phyloP scores from a whole-genome alignment of 345 rosid species.

The Carallia brachiata region DNA sequence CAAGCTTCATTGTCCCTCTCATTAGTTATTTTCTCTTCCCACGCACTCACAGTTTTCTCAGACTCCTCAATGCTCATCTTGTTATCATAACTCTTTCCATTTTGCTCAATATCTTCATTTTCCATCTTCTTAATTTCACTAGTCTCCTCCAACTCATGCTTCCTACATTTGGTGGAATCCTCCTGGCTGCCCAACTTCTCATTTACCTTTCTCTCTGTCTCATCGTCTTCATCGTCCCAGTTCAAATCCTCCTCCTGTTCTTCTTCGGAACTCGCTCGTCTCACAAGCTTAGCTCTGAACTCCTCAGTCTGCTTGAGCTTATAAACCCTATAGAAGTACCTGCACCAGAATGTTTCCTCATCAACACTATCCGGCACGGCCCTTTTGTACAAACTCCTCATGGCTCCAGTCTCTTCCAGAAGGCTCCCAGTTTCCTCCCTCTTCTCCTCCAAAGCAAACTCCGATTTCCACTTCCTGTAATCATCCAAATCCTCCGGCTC shows the following conservation, averaged over 20 bases:
- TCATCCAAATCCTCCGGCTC: conserved; percentile 76
- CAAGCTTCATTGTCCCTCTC: conserved; percentile 8
- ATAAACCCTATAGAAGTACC: conserved; percentile 67
- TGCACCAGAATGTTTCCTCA: conserved; percentile 66
- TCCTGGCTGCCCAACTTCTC: conserved; percentile 17
- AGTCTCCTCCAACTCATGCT: conserved; percentile 15
- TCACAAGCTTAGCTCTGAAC: conserved; percentile 75
- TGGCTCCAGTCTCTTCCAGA: conserved; percentile 52
- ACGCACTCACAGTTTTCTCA: conserved; percentile 18
- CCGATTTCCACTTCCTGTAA: conserved; percentile 61
- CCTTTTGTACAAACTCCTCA: conserved; percentile 45
- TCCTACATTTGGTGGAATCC: not conserved
- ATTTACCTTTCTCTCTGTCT: conserved; percentile 20
- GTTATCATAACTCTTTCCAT: conserved; percentile 2
- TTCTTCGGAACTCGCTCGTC: conserved; percentile 56
- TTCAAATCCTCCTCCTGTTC: conserved; percentile 61
- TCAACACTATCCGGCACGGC: conserved; percentile 59
- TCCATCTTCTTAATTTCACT: conserved; percentile 7
- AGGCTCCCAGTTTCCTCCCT: conserved; percentile 49
- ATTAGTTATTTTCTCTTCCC: not conserved
- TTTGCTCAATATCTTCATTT: conserved; percentile 13
- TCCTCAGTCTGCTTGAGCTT: conserved; percentile 89
- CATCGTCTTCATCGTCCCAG: conserved; percentile 50
- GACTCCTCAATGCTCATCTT: not conserved
- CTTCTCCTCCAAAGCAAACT: conserved; percentile 46